phyloP scores from a whole-genome alignment of 1,284 basidiomycete genomes.

The Sanghuangporus weigelae region DNA sequence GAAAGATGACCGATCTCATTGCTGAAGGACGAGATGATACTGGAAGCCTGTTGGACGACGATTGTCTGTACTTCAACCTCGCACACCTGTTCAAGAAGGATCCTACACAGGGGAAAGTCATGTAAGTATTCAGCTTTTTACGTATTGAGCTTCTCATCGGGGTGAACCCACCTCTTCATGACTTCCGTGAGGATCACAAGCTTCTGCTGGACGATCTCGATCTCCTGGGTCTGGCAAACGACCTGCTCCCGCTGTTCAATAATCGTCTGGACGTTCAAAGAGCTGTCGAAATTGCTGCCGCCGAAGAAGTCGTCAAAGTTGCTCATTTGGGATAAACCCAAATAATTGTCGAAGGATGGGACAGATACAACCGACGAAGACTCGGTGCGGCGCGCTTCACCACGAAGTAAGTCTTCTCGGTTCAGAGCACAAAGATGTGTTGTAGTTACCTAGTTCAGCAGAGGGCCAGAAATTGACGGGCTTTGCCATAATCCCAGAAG shows the following conservation, averaged over 20 bases:
- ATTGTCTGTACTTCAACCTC: conserved; percentile 24
- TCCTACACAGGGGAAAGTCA: conserved; percentile 10
- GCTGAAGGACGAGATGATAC: conserved; percentile 20
- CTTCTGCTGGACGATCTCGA: conserved; percentile 23
- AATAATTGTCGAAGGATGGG: conserved; percentile 22
- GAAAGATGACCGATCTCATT: conserved; percentile 18
- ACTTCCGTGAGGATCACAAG: conserved; percentile 21
- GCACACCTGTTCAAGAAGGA: conserved; percentile 23
- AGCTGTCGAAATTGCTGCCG: conserved; percentile 21
- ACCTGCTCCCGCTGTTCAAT: conserved; percentile 17
- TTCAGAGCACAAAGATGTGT: not conserved
- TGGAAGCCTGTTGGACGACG: conserved; percentile 20
- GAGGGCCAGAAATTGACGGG: conserved; percentile 13
- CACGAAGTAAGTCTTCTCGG: not conserved
- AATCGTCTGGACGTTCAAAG: conserved; percentile 17
- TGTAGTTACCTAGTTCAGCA: conserved; percentile 6
- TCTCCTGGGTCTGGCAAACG: conserved; percentile 19
- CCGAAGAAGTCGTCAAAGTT: conserved; percentile 25
- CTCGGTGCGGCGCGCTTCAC: conserved; percentile 6
- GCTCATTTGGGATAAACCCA: conserved; percentile 16
- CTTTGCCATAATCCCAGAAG: conserved; percentile 15
- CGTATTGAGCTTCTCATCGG: not conserved
- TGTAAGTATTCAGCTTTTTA: not conserved
- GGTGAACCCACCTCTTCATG: conserved; percentile 18
- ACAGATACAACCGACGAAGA: not conserved